Conservation (phyloP, 331 rosid genomes). For the Malus hybrid region DNA sequence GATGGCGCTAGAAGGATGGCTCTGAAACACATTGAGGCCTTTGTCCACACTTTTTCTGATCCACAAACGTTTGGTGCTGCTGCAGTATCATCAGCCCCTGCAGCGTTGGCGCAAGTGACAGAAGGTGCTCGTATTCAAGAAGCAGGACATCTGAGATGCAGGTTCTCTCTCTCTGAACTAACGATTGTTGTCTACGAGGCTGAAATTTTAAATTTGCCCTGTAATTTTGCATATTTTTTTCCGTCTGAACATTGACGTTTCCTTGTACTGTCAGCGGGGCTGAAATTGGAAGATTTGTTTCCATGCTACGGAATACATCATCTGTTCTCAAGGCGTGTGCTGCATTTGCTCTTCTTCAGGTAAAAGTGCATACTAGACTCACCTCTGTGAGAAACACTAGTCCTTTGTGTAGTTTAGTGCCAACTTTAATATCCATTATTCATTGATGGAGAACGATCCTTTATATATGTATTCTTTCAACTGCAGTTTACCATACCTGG, state of each 20-base stretch:
- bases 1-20: conserved; percentile 96
- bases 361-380: conserved; percentile 15
- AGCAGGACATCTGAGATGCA: conserved; percentile 99
- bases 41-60: conserved; percentile 82
- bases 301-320: conserved; percentile 90
- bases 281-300: conserved; percentile 94
- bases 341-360: conserved; percentile 99
- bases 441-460: neutral
- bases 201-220: neutral
- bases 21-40: conserved; percentile 83
- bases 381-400: neutral
- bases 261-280: conserved; percentile 57
- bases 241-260: neutral
- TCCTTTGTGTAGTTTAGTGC: neutral
- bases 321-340: conserved; percentile 93
- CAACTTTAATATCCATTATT: neutral
- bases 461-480: neutral
- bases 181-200: neutral
- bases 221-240: neutral
- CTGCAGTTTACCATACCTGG: conserved; percentile 94
- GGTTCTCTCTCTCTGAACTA: conserved; percentile 35
- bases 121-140: conserved; percentile 94
- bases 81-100: conserved; percentile 84
- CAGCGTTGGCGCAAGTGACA: conserved; percentile 87
- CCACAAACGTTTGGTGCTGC: conserved; percentile 86